Evolutionary conservation across 148 eudicot species (phyloP), one percentile per base, ranked within the genome.

Genomic region (Arbutus unedo): DNA sequence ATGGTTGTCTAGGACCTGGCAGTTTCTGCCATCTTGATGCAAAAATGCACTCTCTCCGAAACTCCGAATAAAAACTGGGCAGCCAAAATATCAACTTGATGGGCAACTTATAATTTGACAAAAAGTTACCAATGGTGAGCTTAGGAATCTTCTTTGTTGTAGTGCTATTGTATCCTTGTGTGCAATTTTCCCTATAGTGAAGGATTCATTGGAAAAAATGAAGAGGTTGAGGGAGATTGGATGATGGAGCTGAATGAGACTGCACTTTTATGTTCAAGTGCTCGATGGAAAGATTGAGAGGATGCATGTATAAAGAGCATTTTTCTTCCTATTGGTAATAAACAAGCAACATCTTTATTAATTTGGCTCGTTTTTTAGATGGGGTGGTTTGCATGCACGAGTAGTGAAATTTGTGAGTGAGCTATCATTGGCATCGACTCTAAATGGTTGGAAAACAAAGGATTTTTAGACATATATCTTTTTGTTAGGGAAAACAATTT

Each of bases 131-230:
- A 67, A 70, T 13, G 23, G 71, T 66, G 71, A 66, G 71, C 71
- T 25, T 66, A 66, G 18, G 73, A 68, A 68, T 68, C 16, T 68
- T 68, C 71, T 66, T 66, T 66, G 71, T 25, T 25, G 13, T 66
- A 13, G 43, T 38, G 73, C 68, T 21, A 62, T 9, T 15, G 31
- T 21, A 23, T 62, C 68, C 68, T 23, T 62, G 68, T 62, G 38
- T 62, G 11, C 59, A 9, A n/a, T 62, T 10, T 62, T 3, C 68
- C 1, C 38, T 6, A 0, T 62, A 23, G 4, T 62, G 68, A 23
- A 62, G n/a, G 68, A 23, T 62, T 62, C 68, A 62, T 62, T 23
- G 8, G 8, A 25, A 23, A 25, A 62, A 6, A 62, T 62, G 13
- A 62, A 7, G 38, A 62, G 68, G 41, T 62, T 62, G 68, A 21